Evolutionary conservation across 176 grass and related monocot species (phyloP).

Genomic region (Oropetium thomaeum): DNA sequence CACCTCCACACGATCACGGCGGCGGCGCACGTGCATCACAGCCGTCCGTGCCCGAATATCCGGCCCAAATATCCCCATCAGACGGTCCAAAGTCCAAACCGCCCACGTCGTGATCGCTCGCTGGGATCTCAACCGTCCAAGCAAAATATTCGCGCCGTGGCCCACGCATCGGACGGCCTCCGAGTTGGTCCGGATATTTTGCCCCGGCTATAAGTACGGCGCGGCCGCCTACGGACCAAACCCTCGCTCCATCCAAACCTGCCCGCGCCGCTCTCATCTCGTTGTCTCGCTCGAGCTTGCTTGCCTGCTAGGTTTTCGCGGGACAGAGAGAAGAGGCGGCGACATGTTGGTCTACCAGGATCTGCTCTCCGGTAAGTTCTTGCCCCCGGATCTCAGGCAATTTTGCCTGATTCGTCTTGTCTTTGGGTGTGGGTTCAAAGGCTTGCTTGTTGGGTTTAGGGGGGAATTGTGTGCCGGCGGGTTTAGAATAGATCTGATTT

Average conservation of each 20-base stretch:
- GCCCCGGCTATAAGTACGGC: slow-evolving; percentile 17
- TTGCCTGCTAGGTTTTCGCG: slow-evolving; percentile 25
- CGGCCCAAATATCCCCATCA: background rate
- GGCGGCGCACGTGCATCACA: background rate
- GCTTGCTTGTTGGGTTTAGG: no score
- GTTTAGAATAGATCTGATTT: no score
- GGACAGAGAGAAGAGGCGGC: background rate
- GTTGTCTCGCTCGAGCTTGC: background rate
- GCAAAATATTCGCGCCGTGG: background rate
- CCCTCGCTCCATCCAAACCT: slow-evolving; percentile 14
- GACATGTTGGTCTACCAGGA: slow-evolving; percentile 75
- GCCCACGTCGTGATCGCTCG: background rate
- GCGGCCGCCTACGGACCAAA: background rate
- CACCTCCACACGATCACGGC: no score
- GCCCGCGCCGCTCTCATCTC: slow-evolving; percentile 29
- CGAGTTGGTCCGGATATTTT: background rate
- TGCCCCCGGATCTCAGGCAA: background rate
- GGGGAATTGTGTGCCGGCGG: no score
- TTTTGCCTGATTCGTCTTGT: no score
- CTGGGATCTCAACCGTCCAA: slow-evolving; percentile 4
- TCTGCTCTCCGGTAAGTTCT: slow-evolving; percentile 50
- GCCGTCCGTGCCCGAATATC: slow-evolving; percentile 41
- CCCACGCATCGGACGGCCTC: slow-evolving; percentile 5
- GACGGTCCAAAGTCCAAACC: background rate
- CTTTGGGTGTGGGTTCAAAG: no score